These are phyloP conservation scores for Leptographium galeiforme DNA, from an alignment of 2,329 filamentous ascomycete species.

Conservation along the genomic window DNA sequence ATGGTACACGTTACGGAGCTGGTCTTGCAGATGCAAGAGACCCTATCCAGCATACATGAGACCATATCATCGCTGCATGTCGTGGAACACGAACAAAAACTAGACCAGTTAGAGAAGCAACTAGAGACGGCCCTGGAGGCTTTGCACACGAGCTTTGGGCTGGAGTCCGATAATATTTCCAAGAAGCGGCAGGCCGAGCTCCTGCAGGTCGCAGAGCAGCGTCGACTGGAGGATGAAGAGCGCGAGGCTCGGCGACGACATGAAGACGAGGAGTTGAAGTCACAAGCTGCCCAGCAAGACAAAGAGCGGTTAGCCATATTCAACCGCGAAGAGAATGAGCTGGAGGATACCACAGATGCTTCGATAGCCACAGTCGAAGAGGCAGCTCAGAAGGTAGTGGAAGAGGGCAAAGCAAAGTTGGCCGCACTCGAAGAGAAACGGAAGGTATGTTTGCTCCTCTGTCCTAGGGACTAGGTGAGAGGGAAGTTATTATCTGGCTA, in stretches of 20 bases:
- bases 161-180: constrained; percentile 17
- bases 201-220: constrained; percentile 20
- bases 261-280: constrained; percentile 23
- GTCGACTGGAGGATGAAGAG: constrained; percentile 29
- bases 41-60: constrained; percentile 23
- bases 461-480: neutral
- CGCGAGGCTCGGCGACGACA: constrained; percentile 19
- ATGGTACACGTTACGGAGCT: constrained; percentile 24
- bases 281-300: constrained; percentile 18
- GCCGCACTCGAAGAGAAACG: constrained; percentile 21
- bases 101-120: constrained; percentile 25
- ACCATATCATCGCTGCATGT: constrained; percentile 22
- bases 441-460: constrained; percentile 11
- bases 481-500: neutral
- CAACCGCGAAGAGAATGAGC: constrained; percentile 15
- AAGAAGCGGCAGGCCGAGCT: constrained; percentile 17
- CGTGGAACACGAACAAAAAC: constrained; percentile 20
- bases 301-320: constrained; percentile 17
- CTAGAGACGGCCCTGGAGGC: constrained; percentile 21
- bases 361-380: constrained; percentile 22
- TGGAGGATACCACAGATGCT: constrained; percentile 23
- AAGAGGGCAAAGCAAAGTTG: constrained; percentile 20
- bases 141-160: constrained; percentile 18
- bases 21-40: constrained; percentile 29
- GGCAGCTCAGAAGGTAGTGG: constrained; percentile 15